Evolutionary conservation across 1,284 basidiomycete species (phyloP).

Genomic region (Ustilago shanxiensis): DNA sequence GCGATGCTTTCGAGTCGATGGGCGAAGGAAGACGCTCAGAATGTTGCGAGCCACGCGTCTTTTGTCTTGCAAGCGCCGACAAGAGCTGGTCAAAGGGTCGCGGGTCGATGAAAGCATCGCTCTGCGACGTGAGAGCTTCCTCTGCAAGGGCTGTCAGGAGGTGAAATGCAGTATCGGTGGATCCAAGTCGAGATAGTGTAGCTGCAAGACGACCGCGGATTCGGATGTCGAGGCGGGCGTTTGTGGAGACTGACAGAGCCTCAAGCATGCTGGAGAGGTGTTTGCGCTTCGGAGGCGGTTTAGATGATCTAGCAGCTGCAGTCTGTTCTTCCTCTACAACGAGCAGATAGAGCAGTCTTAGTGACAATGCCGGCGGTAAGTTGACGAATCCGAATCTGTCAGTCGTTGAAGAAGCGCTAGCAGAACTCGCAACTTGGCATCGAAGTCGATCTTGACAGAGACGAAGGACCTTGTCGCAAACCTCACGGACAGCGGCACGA

Average conservation of each 20-base stretch:
- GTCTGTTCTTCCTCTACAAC: conserved; percentile 43
- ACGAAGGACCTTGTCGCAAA: conserved; percentile 31
- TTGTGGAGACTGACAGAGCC: conserved; percentile 12
- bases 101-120: conserved; percentile 19
- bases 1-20: conserved; percentile 17
- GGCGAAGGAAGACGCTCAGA: conserved; percentile 34
- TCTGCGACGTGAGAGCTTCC: background rate
- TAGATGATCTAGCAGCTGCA: conserved; percentile 15
- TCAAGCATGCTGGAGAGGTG: conserved; percentile 8
- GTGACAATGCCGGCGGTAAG: conserved; percentile 21
- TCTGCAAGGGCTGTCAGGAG: conserved; percentile 16
- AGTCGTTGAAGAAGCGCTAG: background rate
- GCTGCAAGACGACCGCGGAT: conserved; percentile 38
- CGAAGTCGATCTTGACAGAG: conserved; percentile 27
- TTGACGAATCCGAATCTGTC: conserved; percentile 1
- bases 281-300: conserved; percentile 5
- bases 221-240: conserved; percentile 12
- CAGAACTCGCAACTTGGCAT: conserved; percentile 17
- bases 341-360: conserved; percentile 40
- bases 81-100: conserved; percentile 50
- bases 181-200: conserved; percentile 23
- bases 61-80: conserved; percentile 28
- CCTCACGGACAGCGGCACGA: conserved; percentile 19
- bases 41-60: background rate
- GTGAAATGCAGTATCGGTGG: conserved; percentile 20